Conservation (phyloP, 2,329 filamentous ascomycete species). For the Hymenoscyphus linearis region DNA sequence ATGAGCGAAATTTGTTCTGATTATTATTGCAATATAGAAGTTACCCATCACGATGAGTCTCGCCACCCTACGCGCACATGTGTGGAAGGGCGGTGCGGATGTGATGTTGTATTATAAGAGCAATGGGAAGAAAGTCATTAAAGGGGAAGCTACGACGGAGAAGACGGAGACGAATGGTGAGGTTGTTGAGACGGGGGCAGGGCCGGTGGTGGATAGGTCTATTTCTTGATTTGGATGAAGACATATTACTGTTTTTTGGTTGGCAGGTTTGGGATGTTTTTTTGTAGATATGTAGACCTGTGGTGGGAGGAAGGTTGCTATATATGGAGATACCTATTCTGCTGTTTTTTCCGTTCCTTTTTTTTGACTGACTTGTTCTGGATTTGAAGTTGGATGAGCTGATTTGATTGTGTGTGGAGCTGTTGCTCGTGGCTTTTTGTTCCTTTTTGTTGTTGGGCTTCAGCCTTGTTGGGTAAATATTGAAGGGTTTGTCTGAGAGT, state of each 20-base stretch:
- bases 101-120: conserved; percentile 86
- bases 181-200: background rate
- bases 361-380: no score
- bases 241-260: no score
- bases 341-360: no score
- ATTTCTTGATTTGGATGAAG: background rate
- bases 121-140: conserved; percentile 58
- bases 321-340: no score
- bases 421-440: background rate
- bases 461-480: no score
- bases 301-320: no score
- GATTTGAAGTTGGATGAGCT: no score
- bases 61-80: conserved; percentile 83
- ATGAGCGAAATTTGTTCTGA: background rate
- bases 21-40: conserved; percentile 23
- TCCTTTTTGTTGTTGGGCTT: no score
- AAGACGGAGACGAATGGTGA: background rate
- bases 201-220: background rate
- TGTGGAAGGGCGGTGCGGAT: conserved; percentile 95
- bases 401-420: background rate
- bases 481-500: no score
- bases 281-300: no score
- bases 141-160: conserved; percentile 9
- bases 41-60: conserved; percentile 82
- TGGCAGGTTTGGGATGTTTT: no score